phyloP scores from a whole-genome alignment of 257 asterid genomes.

The Nicotiana sylvestris region DNA sequence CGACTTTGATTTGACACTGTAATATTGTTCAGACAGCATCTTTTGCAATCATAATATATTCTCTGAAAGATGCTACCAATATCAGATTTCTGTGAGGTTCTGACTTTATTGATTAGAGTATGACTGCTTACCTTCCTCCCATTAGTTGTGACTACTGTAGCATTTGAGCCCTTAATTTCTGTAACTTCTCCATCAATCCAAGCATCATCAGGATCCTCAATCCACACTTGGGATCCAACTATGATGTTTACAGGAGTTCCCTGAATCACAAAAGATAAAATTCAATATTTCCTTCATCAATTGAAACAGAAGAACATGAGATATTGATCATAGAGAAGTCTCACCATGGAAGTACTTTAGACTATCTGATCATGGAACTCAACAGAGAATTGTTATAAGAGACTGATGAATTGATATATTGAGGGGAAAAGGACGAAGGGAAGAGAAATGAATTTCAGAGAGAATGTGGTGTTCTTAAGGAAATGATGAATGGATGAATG shows the following conservation, averaged over 20 bases:
- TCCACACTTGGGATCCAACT: slow-evolving; percentile 92
- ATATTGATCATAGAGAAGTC: slow-evolving; percentile 23
- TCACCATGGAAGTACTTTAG: slow-evolving; percentile 49
- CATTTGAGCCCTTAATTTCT: slow-evolving; percentile 63
- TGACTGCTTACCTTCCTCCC: slow-evolving; percentile 62
- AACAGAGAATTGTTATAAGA: slow-evolving; percentile 16
- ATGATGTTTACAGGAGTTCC: slow-evolving; percentile 91
- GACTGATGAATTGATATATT: slow-evolving; percentile 15
- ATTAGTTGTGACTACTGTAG: slow-evolving; percentile 52
- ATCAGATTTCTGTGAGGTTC: background rate
- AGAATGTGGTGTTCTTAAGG: slow-evolving; percentile 29
- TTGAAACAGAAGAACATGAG: slow-evolving; percentile 12
- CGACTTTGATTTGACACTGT: background rate
- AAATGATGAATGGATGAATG: slow-evolving; percentile 37
- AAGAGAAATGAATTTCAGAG: slow-evolving; percentile 23
- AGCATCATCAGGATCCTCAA: slow-evolving; percentile 75
- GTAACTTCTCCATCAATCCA: slow-evolving; percentile 85
- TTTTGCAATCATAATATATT: background rate
- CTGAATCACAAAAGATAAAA: slow-evolving; percentile 40
- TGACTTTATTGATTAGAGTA: background rate
- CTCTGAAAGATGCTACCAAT: slow-evolving; percentile 2
- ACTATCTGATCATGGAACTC: slow-evolving; percentile 55
- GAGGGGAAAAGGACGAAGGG: slow-evolving; percentile 11
- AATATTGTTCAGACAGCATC: background rate
- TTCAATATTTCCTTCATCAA: slow-evolving; percentile 12